phyloP scores from a whole-genome alignment of 352 stramenopile genomes.

The Pythium phragmiticola region DNA sequence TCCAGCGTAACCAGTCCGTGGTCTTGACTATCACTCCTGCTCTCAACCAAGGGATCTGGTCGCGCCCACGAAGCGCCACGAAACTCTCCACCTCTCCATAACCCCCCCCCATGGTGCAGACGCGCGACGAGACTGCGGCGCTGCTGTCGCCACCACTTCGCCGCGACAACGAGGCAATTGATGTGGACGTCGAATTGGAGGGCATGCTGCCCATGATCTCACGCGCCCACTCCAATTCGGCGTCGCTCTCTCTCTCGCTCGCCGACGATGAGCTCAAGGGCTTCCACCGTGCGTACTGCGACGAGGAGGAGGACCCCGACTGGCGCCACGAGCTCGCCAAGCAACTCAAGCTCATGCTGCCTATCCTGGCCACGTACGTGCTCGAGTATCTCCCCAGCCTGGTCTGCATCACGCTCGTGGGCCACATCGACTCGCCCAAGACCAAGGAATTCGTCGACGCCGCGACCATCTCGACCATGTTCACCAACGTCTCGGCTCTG shows the following conservation, averaged over 20 bases:
- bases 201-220: no score
- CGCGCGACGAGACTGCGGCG: background rate
- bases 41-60: no score
- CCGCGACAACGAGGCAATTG: conserved; percentile 20
- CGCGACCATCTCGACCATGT: conserved; percentile 66
- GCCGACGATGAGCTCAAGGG: conserved; percentile 43
- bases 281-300: conserved; percentile 32
- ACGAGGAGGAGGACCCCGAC: conserved; percentile 39
- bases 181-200: conserved; percentile 18
- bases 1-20: no score
- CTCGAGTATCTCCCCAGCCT: conserved; percentile 55
- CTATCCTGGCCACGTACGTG: conserved; percentile 42
- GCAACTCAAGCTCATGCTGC: conserved; percentile 48
- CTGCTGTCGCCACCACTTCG: background rate
- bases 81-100: no score
- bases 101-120: background rate
- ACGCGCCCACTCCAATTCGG: conserved; percentile 29
- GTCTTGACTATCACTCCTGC: no score
- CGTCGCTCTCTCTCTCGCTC: conserved; percentile 44
- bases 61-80: no score
- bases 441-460: conserved; percentile 65
- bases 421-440: conserved; percentile 51
- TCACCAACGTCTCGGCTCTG: conserved; percentile 58
- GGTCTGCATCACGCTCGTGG: conserved; percentile 56
- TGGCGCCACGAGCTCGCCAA: conserved; percentile 38